phyloP scores from a whole-genome alignment of 2,329 filamentous ascomycete genomes.

The Arthroderma sp. region DNA sequence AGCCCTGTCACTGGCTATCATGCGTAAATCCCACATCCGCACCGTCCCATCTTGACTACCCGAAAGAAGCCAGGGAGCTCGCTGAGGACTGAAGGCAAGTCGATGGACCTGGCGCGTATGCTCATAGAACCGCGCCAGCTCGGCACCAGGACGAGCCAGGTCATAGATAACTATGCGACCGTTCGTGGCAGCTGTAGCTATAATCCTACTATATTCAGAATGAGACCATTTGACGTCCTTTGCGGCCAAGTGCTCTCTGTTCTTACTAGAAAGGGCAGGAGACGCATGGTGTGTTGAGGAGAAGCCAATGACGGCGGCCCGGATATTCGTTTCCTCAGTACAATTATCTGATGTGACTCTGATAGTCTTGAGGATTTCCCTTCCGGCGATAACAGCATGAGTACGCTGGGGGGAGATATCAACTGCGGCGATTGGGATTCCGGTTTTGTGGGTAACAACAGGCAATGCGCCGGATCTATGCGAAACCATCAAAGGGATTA shows the following conservation, averaged over 20 bases:
- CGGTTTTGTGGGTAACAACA: constrained; percentile 50
- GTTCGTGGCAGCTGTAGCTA: constrained; percentile 52
- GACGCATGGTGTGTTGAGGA: constrained; percentile 38
- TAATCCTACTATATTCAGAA: constrained; percentile 44
- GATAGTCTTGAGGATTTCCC: constrained; percentile 54
- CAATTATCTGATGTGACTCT: constrained; percentile 44
- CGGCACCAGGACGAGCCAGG: constrained; percentile 46
- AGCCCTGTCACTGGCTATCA: constrained; percentile 36
- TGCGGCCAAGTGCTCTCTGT: constrained; percentile 48
- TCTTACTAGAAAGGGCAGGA: constrained; percentile 32
- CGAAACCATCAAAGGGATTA: background rate
- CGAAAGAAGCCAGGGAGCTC: constrained; percentile 47
- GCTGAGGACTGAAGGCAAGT: constrained; percentile 51
- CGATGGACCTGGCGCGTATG: constrained; percentile 54
- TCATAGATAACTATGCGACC: constrained; percentile 55
- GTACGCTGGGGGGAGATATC: constrained; percentile 51
- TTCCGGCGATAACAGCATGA: constrained; percentile 51
- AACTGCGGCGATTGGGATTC: constrained; percentile 48
- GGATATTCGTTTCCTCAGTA: constrained; percentile 51
- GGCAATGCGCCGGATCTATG: constrained; percentile 36
- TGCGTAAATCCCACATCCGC: constrained; percentile 51
- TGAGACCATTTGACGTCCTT: constrained; percentile 58
- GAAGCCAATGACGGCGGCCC: constrained; percentile 46
- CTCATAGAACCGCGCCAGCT: constrained; percentile 50
- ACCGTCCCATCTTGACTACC: constrained; percentile 53